phyloP scores from a whole-genome alignment of 148 eudicot genomes.

The Linanthus parryae region DNA sequence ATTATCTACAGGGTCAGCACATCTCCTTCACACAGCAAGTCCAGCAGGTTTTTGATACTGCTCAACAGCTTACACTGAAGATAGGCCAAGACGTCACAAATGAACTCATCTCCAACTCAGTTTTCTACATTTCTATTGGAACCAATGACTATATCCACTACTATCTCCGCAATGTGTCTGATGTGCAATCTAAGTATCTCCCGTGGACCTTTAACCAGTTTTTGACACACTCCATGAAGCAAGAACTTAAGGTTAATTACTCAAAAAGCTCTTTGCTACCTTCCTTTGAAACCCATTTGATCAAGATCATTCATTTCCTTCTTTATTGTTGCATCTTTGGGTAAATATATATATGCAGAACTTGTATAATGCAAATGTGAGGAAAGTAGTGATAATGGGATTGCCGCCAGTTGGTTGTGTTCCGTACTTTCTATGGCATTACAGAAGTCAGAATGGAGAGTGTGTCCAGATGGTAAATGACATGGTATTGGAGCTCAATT shows the following conservation, averaged over 20 bases:
- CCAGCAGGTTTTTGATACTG: slow-evolving; percentile 72
- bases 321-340: not conserved
- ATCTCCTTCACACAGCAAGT: slow-evolving; percentile 82
- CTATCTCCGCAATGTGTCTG: slow-evolving; percentile 76
- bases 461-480: slow-evolving; percentile 69
- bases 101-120: slow-evolving; percentile 53
- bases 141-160: slow-evolving; percentile 91
- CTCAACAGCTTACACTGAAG: slow-evolving; percentile 55
- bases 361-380: slow-evolving; percentile 49
- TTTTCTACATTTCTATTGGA: slow-evolving; percentile 85
- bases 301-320: not conserved
- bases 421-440: slow-evolving; percentile 76
- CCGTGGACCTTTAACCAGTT: slow-evolving; percentile 87
- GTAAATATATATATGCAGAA: slow-evolving; percentile 30
- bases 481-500: slow-evolving; percentile 84
- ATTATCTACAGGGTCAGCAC: slow-evolving; percentile 69
- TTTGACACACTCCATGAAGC: slow-evolving; percentile 49
- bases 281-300: too few relatives aligned
- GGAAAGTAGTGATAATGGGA: slow-evolving; percentile 84
- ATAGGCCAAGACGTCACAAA: slow-evolving; percentile 70
- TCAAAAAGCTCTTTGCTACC: too few relatives aligned
- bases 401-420: slow-evolving; percentile 92
- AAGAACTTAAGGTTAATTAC: slow-evolving; percentile 68
- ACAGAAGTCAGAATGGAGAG: slow-evolving; percentile 56
- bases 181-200: slow-evolving; percentile 57